Evolutionary conservation across 768 basidiomycete species (phyloP).

Genomic region (Mycena pura): DNA sequence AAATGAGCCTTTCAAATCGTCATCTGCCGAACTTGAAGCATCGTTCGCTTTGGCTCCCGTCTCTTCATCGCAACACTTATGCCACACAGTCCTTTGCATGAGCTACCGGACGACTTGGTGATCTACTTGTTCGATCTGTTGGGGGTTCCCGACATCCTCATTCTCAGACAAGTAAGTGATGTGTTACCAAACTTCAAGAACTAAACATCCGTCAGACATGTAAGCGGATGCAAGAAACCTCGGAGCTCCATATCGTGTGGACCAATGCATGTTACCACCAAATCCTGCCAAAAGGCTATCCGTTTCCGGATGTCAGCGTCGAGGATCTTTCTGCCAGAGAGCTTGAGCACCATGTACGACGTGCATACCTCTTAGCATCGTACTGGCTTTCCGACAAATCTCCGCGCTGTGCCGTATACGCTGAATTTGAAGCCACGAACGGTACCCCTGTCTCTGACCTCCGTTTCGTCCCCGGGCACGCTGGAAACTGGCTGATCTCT

Average conservation of each 20-base stretch:
- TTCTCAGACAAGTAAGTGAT: constrained; percentile 9
- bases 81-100: neutral
- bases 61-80: too few relatives aligned
- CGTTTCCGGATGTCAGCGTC: constrained; percentile 52
- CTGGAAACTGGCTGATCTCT: constrained; percentile 53
- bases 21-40: too few relatives aligned
- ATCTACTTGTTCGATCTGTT: constrained; percentile 10
- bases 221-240: constrained; percentile 51
- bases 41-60: too few relatives aligned
- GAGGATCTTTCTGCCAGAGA: constrained; percentile 44
- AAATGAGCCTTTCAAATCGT: too few relatives aligned
- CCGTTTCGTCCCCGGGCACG: constrained; percentile 56
- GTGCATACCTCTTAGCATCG: constrained; percentile 52
- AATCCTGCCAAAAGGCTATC: constrained; percentile 53
- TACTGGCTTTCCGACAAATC: constrained; percentile 49
- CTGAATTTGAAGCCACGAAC: constrained; percentile 40
- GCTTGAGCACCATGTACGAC: constrained; percentile 52
- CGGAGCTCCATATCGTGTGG: constrained; percentile 63
- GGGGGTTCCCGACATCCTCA: constrained; percentile 1
- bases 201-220: constrained; percentile 49
- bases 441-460: constrained; percentile 58
- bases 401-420: constrained; percentile 19
- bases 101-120: constrained; percentile 14
- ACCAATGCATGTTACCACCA: constrained; percentile 51
- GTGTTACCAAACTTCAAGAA: neutral